Evolutionary conservation across 148 eudicot species (phyloP).

Genomic region (Cornus kousa): DNA sequence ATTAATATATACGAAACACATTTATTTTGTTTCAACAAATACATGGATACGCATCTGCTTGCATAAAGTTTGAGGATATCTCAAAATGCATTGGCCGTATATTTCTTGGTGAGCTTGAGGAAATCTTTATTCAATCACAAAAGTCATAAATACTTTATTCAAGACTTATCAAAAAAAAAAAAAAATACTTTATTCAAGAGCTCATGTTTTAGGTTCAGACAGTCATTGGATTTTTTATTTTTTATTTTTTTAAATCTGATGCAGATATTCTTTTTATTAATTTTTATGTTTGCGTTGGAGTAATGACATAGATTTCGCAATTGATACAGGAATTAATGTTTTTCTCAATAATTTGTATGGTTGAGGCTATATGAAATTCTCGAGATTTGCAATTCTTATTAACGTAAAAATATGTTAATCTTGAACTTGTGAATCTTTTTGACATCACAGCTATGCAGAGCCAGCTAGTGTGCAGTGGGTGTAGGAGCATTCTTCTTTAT

Average conservation of each 20-base stretch:
- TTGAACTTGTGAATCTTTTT: neutral
- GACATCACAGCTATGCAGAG: slow-evolving; percentile 64
- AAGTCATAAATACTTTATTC: too few species aligned
- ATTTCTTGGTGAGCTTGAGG: neutral
- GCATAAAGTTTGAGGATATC: neutral
- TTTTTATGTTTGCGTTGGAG: neutral
- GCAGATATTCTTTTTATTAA: neutral
- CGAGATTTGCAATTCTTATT: neutral
- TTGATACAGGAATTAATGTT: neutral
- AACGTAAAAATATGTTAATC: too few species aligned
- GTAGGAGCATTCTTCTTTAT: slow-evolving; percentile 74
- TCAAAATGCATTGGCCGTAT: neutral
- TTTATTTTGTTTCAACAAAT: neutral
- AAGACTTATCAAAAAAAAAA: too few species aligned
- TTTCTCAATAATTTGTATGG: neutral
- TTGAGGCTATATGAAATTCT: neutral
- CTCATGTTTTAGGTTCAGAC: neutral
- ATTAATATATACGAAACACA: neutral
- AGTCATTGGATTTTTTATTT: too few species aligned
- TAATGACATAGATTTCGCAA: neutral
- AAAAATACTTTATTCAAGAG: neutral
- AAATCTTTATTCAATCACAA: too few species aligned
- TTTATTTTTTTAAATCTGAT: neutral
- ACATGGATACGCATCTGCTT: too few species aligned
- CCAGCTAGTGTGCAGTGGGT: slow-evolving; percentile 87